Base-by-base conservation (phyloP, 495 filamentous ascomycete genomes). In the Glonium stellatum region DNA sequence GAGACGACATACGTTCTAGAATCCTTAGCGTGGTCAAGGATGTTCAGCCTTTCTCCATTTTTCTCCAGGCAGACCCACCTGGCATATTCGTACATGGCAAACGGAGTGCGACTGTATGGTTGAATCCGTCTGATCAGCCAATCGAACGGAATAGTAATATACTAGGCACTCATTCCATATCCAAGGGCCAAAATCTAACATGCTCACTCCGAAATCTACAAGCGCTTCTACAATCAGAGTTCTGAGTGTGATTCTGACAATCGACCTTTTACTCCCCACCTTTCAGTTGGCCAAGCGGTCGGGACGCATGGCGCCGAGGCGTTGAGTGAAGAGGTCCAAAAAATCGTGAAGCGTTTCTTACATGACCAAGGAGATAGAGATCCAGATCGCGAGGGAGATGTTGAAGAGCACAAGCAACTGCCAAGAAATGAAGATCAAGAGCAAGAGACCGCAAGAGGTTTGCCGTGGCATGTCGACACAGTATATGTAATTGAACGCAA, bases 391-490 rank as follows among this genome's bases (percentile, higher is more conserved):
- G 39, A 44, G 6, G 27, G 27, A 44, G 39, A 44, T 44, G 18
- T 44, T 44, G 12, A 44, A 15, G 39, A 25, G 27, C 27, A 31
- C 27, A 2, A 31, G 27, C 27, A 31, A 31, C 27, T 31, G 19
- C 25, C 15, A 56, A n/a, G 49, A 15, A 54, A 53, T 55, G 18
- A 8, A 36, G 11, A 36, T 19, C 18, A 19, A 19, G n/a, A 52
- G 23, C 18, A 59, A 27, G 41, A 39, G 31, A 48, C 11, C 4
- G 36, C 27, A 13, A 4, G n/a, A 0, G 27, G 13, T 8, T 22
- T 66, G 22, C 27, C 62, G n/a, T 66, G 59, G 55, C 35, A 54
- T 22, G 54, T 66, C 5, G 64, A 67, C 41, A 41, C 31, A 44
- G 41, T 60, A 1, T 57, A 1, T 46, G 61, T 67, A 1, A 49